Percentiles rank a stretch among this genome's conserved stretches.
phyloP scores from a whole-genome alignment of 345 rosid species.

The rapeseed (Brassica napus) region Da-Ae NC_063436.1:9458001-9458500 shows the following conservation, averaged over 20 bases:
- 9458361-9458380: slow-evolving; percentile 28
- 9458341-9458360: not conserved
- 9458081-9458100: not conserved
- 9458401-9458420: slow-evolving; percentile 40
- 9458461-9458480: slow-evolving; percentile 36
- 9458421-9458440: slow-evolving; percentile 42
- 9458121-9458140: not conserved
- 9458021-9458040: not conserved
- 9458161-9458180: not conserved
- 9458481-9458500: slow-evolving; percentile 49
- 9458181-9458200: not conserved
- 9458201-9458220: not conserved
- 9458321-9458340: slow-evolving; percentile 18
- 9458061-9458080: not conserved
- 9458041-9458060: not conserved
- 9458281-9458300: slow-evolving; percentile 2
- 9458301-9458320: not conserved
- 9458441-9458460: slow-evolving; percentile 48
- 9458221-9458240: not conserved
- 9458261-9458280: not conserved
- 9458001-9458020: not conserved
- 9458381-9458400: slow-evolving; percentile 52
- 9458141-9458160: not conserved
- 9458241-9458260: slow-evolving; percentile 22
- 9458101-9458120: not conserved